A percentile compares a stretch with the other conserved stretches of the same genome.
phyloP scores from a whole-genome alignment of 495 filamentous ascomycete genomes.

The Viridothelium virens region DNA sequence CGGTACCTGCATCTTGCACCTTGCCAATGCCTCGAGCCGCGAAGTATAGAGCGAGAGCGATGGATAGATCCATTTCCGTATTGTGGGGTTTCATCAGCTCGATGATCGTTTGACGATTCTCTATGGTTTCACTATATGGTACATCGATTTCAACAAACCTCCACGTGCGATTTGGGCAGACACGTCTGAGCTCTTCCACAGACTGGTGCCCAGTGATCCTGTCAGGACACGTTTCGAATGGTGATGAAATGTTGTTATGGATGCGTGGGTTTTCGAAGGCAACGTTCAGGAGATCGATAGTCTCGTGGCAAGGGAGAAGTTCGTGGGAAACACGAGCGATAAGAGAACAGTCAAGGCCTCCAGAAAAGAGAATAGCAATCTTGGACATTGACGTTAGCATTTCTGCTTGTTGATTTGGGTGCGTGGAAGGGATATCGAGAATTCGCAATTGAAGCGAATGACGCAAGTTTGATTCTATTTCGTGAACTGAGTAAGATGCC shows the following conservation, averaged over 20 bases:
- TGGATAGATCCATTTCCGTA: conserved; percentile 99
- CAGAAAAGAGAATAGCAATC: conserved; percentile 84
- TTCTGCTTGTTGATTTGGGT: conserved; percentile 22
- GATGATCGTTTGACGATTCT: conserved; percentile 61
- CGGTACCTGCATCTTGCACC: conserved; percentile 23
- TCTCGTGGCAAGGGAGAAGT: conserved; percentile 55
- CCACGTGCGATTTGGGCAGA: conserved; percentile 70
- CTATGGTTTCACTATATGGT: conserved; percentile 64
- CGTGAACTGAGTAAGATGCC: conserved; percentile 46
- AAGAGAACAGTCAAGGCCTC: conserved; percentile 86
- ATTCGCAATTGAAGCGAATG: conserved; percentile 60
- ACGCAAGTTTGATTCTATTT: conserved; percentile 51
- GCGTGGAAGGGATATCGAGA: conserved; percentile 54
- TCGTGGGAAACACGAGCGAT: conserved; percentile 80
- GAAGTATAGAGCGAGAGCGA: conserved; percentile 86
- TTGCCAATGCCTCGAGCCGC: conserved; percentile 69
- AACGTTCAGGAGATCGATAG: conserved; percentile 87
- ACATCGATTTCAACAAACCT: conserved; percentile 82
- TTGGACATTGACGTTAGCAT: conserved; percentile 34
- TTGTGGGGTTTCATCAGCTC: conserved; percentile 84
- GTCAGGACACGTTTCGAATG: conserved; percentile 81
- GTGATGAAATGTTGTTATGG: conserved; percentile 18
- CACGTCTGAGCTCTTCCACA: conserved; percentile 58
- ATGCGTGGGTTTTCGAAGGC: conserved; percentile 87
- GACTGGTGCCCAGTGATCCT: conserved; percentile 75